phyloP scores from a whole-genome alignment of 2,329 filamentous ascomycete species.

The Pseudocercospora crystallina region DNA sequence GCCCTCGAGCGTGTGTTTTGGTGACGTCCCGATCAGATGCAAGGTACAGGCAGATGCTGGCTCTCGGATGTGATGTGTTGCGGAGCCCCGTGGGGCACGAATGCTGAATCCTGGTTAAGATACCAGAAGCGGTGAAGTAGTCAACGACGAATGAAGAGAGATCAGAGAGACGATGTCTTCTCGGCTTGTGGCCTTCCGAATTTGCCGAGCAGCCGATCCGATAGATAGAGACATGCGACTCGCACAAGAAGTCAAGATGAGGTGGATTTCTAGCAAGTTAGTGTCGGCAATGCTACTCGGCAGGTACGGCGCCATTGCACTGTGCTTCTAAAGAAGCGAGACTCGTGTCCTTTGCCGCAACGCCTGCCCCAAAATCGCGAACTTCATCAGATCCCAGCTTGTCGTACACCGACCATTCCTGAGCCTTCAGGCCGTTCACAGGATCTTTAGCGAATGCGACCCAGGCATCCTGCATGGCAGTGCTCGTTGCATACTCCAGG shows the following conservation, averaged over 20 bases:
- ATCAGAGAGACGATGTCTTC: neutral
- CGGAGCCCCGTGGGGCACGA: no score
- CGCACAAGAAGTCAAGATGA: neutral
- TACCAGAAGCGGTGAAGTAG: no score
- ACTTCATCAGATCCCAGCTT: slow-evolving; percentile 22
- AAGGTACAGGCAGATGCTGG: no score
- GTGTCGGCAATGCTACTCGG: neutral
- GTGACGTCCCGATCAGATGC: no score
- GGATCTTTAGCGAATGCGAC: slow-evolving; percentile 39
- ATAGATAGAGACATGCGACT: neutral
- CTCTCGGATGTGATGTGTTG: no score
- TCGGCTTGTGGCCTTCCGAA: neutral
- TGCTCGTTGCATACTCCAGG: slow-evolving; percentile 31
- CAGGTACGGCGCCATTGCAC: slow-evolving; percentile 24
- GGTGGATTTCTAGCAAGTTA: neutral
- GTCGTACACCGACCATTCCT: slow-evolving; percentile 24
- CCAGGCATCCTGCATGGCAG: slow-evolving; percentile 36
- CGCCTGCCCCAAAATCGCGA: slow-evolving; percentile 28
- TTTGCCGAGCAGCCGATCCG: neutral
- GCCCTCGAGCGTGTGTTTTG: neutral
- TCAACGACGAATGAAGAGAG: neutral
- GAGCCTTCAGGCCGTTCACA: slow-evolving; percentile 26
- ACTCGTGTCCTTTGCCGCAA: slow-evolving; percentile 32
- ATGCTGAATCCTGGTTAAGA: no score
- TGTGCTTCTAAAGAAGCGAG: slow-evolving; percentile 23